Conservation (phyloP, 176 grass and related monocot species). For the Juncus effusus region DNA sequence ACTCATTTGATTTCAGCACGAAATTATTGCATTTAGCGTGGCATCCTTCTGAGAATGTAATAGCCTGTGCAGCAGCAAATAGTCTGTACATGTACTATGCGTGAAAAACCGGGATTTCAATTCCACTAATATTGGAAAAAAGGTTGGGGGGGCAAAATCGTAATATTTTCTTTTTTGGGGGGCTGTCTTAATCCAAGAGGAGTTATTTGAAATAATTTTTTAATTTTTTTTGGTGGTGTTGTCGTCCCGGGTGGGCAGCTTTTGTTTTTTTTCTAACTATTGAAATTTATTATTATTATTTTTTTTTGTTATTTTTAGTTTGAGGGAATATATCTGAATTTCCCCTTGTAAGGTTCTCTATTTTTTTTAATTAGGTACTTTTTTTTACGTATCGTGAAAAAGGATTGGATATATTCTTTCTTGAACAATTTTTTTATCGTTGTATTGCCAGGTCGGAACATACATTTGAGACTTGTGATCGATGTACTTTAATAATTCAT, state of each 20-base stretch:
- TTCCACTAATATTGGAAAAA: slow-evolving; percentile 26
- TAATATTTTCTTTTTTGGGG: slow-evolving; percentile 36
- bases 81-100: slow-evolving; percentile 98
- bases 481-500: too few relatives aligned
- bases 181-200: slow-evolving; percentile 89
- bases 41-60: slow-evolving; percentile 78
- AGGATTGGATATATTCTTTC: slow-evolving; percentile 19
- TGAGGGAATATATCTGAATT: slow-evolving; percentile 44
- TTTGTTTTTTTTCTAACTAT: slow-evolving; percentile 34
- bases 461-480: slow-evolving; percentile 12
- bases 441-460: slow-evolving; percentile 2
- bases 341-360: slow-evolving; percentile 60
- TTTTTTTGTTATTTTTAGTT: slow-evolving; percentile 4
- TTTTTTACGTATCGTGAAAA: slow-evolving; percentile 25
- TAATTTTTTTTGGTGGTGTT: slow-evolving; percentile 22
- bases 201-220: slow-evolving; percentile 46
- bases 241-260: slow-evolving; percentile 86
- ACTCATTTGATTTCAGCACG: slow-evolving; percentile 65
- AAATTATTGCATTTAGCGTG: slow-evolving; percentile 96
- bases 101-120: slow-evolving; percentile 46
- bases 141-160: slow-evolving; percentile 44
- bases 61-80: slow-evolving; percentile 89
- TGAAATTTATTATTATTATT: slow-evolving; percentile 49
- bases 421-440: neutral
- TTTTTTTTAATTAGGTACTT: slow-evolving; percentile 28